Evolutionary conservation across 805 yeast species (phyloP).

Genomic region (Candida ortonii): DNA sequence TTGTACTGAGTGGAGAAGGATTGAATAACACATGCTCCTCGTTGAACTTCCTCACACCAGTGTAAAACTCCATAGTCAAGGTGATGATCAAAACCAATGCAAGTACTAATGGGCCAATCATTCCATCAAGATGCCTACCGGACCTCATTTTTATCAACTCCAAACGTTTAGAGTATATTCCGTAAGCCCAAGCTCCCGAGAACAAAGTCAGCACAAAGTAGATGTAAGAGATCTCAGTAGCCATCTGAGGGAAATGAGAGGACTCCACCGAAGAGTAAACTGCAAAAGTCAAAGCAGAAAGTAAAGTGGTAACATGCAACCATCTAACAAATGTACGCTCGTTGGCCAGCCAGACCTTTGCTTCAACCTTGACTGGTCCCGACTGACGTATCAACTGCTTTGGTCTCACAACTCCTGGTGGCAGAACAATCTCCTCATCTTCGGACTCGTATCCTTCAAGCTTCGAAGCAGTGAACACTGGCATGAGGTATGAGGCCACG

Average conservation of each 20-base stretch:
- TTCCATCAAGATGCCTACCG: slow-evolving; percentile 84
- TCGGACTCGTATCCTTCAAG: slow-evolving; percentile 61
- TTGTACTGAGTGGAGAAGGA: slow-evolving; percentile 4
- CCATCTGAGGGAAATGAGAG: slow-evolving; percentile 62
- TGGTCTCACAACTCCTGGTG: slow-evolving; percentile 88
- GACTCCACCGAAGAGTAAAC: slow-evolving; percentile 71
- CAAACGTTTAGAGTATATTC: slow-evolving; percentile 67
- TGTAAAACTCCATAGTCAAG: slow-evolving; percentile 66
- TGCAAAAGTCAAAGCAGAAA: slow-evolving; percentile 81
- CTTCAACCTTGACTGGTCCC: slow-evolving; percentile 92
- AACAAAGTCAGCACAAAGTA: slow-evolving; percentile 81
- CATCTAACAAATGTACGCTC: slow-evolving; percentile 96
- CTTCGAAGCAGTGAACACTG: slow-evolving; percentile 33
- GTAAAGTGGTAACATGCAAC: slow-evolving; percentile 83
- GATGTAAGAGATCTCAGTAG: slow-evolving; percentile 69
- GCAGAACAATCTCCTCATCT: slow-evolving; percentile 81
- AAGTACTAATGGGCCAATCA: slow-evolving; percentile 82
- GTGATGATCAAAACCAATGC: slow-evolving; percentile 67
- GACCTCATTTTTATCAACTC: slow-evolving; percentile 74
- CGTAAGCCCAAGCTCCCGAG: slow-evolving; percentile 87
- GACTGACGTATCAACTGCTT: slow-evolving; percentile 74
- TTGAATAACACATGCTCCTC: slow-evolving; percentile 20
- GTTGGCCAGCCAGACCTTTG: slow-evolving; percentile 97
- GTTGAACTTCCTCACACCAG: slow-evolving; percentile 48
- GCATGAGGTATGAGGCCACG: slow-evolving; percentile 29